Percentiles rank a stretch among this genome's conserved stretches.
phyloP scores from a whole-genome alignment of 768 basidiomycete species.

The Serendipita vermifera region DNA sequence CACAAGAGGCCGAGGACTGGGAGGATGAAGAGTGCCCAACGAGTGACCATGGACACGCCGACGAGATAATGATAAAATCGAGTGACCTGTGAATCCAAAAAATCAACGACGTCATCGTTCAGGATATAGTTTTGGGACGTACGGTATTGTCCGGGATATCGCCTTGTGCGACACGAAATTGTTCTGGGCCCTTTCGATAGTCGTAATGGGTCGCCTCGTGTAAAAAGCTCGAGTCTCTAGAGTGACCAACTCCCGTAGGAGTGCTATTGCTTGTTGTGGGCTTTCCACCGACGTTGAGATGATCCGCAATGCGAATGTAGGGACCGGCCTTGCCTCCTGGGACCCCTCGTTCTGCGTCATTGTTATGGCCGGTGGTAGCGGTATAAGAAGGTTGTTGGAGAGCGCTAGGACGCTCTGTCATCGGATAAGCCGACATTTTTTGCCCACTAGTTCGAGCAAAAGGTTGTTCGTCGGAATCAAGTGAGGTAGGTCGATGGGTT shows the following conservation, averaged over 20 bases:
- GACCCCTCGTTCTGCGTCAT: background rate
- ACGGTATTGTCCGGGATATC: constrained; percentile 48
- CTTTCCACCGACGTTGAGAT: background rate
- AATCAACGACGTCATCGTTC: constrained; percentile 5
- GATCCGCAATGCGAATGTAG: background rate
- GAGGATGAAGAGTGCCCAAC: constrained; percentile 69
- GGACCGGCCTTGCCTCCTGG: background rate
- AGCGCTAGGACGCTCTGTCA: background rate
- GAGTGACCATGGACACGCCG: constrained; percentile 60
- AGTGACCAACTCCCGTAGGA: background rate
- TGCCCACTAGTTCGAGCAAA: background rate
- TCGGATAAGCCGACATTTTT: background rate
- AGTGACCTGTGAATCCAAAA: constrained; percentile 30
- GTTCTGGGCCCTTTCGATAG: background rate
- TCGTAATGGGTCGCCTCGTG: background rate
- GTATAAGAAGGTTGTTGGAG: background rate
- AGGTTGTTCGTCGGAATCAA: constrained; percentile 7
- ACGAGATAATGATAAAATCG: constrained; percentile 61
- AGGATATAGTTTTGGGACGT: constrained; percentile 15
- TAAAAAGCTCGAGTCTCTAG: constrained; percentile 1
- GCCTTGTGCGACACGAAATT: constrained; percentile 35
- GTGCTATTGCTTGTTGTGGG: constrained; percentile 9
- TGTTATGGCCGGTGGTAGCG: no score
- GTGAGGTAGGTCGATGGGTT: no score
- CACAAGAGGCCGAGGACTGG: constrained; percentile 54